A percentile compares a stretch with the other conserved stretches of the same genome.
phyloP scores from a whole-genome alignment of 805 yeast genomes.

The Lipomyces starkeyi region DNA sequence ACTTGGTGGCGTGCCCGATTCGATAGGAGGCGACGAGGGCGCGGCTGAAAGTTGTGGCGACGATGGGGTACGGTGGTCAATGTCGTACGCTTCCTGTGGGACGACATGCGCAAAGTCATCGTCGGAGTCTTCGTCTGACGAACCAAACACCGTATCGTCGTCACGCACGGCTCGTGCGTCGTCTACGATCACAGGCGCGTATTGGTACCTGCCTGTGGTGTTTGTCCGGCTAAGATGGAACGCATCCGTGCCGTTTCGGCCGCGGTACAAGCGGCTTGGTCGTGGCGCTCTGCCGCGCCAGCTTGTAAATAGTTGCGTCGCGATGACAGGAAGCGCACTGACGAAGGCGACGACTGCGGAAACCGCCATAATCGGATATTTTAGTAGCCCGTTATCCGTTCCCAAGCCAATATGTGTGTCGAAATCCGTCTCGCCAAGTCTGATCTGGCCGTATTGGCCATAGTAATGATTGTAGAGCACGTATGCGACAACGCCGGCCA shows the following conservation, averaged over 20 bases:
- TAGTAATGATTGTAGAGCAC: slow-evolving; percentile 82
- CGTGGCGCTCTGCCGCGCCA: slow-evolving; percentile 38
- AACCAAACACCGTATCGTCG: slow-evolving; percentile 30
- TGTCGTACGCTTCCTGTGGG: slow-evolving; percentile 10
- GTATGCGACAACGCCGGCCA: slow-evolving; percentile 62
- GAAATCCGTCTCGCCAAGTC: slow-evolving; percentile 63
- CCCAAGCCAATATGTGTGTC: slow-evolving; percentile 27
- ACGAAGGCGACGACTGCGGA: slow-evolving; percentile 47
- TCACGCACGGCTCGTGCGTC: slow-evolving; percentile 38
- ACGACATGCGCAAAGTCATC: slow-evolving; percentile 27
- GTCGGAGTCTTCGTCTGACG: slow-evolving; percentile 25
- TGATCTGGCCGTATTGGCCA: slow-evolving; percentile 82
- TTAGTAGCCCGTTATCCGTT: slow-evolving; percentile 37
- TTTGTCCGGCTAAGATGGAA: slow-evolving; percentile 28
- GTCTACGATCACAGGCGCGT: slow-evolving; percentile 39
- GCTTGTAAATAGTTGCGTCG: slow-evolving; percentile 37
- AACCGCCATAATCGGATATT: slow-evolving; percentile 43
- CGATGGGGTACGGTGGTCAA: slow-evolving; percentile 13
- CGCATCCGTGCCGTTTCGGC: slow-evolving; percentile 38
- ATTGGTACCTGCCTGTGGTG: slow-evolving; percentile 29
- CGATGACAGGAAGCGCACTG: slow-evolving; percentile 37
- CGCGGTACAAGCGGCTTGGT: slow-evolving; percentile 37
- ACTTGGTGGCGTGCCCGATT: slow-evolving; percentile 17
- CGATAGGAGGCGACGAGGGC: slow-evolving; percentile 17
- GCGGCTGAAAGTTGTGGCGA: slow-evolving; percentile 22